Conservation (phyloP, 192 early-diverging fungal species). For the Spizellomyces sp. region DNA sequence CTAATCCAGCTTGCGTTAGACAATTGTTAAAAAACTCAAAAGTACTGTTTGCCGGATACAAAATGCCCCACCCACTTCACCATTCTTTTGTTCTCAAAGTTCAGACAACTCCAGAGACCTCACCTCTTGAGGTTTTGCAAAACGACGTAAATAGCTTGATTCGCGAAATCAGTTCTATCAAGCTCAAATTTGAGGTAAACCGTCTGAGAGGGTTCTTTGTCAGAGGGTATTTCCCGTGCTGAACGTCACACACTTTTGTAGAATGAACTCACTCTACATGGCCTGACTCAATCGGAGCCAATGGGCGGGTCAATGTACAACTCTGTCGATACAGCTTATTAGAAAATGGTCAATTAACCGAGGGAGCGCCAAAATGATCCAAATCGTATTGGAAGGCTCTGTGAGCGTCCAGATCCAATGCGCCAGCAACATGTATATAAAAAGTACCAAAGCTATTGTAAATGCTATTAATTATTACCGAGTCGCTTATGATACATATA, state of each 20-base stretch:
- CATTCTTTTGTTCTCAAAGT: slow-evolving; percentile 89
- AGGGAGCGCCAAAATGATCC: no score
- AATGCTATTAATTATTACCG: no score
- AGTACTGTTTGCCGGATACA: slow-evolving; percentile 96
- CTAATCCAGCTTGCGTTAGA: slow-evolving; percentile 37
- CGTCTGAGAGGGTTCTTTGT: background rate
- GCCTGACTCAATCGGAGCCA: slow-evolving; percentile 27
- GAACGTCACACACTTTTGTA: background rate
- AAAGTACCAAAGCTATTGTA: no score
- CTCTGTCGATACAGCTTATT: background rate
- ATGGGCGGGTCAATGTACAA: slow-evolving; percentile 10
- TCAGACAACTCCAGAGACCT: slow-evolving; percentile 86
- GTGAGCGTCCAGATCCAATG: no score
- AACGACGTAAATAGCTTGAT: slow-evolving; percentile 80
- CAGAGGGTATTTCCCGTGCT: background rate
- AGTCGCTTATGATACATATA: no score
- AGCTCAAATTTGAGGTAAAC: slow-evolving; percentile 79
- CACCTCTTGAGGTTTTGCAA: slow-evolving; percentile 78
- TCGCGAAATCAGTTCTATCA: slow-evolving; percentile 72
- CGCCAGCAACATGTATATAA: no score
- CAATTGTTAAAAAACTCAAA: slow-evolving; percentile 87
- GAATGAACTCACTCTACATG: slow-evolving; percentile 53
- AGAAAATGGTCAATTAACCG: no score
- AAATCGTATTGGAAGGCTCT: no score
- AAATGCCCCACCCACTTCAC: slow-evolving; percentile 94